Evolutionary conservation across 176 grass and related monocot species (phyloP), one percentile per base, ranked within the genome.

Genomic region (Rhynchospora tenuis): DNA sequence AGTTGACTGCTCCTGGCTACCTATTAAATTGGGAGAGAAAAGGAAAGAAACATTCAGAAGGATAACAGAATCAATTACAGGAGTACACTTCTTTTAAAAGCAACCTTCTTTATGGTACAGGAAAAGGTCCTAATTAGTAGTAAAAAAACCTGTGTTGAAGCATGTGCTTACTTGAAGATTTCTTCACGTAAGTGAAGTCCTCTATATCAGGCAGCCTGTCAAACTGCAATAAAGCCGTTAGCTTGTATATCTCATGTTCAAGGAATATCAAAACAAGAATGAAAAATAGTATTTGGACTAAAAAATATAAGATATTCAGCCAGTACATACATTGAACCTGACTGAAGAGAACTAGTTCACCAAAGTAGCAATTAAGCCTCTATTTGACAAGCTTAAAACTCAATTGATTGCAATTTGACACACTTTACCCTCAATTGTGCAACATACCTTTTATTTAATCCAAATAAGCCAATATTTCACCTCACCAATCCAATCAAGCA

Each of bases 101-200:
- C 15, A 60, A 44, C 54, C 7, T 59, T 44, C 3, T 12, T 80
- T 81, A 14, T 23, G 54, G 3, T 55, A 27, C 7, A 10, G 54
- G n/a, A 27, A 80, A 60, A 60, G 2, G 15, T 60, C 17, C 19
- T 47, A 22, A 23, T n/a, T 56, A 50, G 46, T 26, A 73, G 27
- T 33, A 73, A 81, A n/a, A 6, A 5, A 5, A 52, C 11, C 5
- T 17, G 11, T 47, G 31, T 66, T 5, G 16, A 26, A 50, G 16
- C 47, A 14, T 51, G 60, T 66, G 15, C 85, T 85, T 79, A 87
- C 84, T 93, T 79, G 86, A 81, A 73, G 80, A 73, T 59, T 74
- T 51, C 72, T 88, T 98, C 7, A 80, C 64, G 59, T 98, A 94
- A 74, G 81, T 86, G 86, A 98, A 98, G 70, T 98, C 95, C 80